Percentiles rank a stretch among this genome's conserved stretches.
These are phyloP conservation scores for Curvularia verruculosa DNA, from an alignment of 2,329 filamentous ascomycete species.

Conservation along the genomic window DNA sequence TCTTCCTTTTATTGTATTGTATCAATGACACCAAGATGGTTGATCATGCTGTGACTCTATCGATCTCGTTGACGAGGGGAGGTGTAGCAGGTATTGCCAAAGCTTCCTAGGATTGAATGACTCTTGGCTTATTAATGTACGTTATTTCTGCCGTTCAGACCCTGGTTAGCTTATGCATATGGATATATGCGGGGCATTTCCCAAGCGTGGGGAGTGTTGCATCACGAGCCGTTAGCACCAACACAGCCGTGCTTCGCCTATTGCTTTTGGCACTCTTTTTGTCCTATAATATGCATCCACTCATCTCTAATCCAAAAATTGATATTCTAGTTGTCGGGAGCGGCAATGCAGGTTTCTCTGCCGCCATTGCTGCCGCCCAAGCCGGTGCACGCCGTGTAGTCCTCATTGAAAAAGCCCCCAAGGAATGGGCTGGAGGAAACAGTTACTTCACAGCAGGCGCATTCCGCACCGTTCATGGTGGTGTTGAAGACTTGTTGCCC, in stretches of 20 bases:
- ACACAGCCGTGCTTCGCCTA: neutral
- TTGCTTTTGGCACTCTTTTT: neutral
- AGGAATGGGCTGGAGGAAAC: conserved; percentile 67
- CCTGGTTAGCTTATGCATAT: neutral
- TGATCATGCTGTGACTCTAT: neutral
- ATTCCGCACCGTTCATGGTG: conserved; percentile 63
- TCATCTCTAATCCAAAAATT: conserved; percentile 5
- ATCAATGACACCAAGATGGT: neutral
- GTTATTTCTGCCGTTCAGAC: neutral
- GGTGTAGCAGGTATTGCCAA: neutral
- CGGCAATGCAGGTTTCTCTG: conserved; percentile 69
- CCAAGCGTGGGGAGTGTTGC: neutral
- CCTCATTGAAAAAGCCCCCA: conserved; percentile 66
- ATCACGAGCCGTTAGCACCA: neutral
- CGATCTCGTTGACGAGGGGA: neutral
- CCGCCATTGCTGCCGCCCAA: conserved; percentile 63
- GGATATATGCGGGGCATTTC: neutral
- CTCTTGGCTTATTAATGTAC: neutral
- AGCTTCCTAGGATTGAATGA: no score
- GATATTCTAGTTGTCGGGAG: conserved; percentile 63
- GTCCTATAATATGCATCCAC: neutral
- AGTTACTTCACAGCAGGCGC: conserved; percentile 70
- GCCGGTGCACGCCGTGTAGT: conserved; percentile 55
- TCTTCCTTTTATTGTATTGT: neutral
- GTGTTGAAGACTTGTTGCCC: conserved; percentile 63